Evolutionary conservation across 176 grass and related monocot genomes (phyloP), one percentile per base, ranked within the genome.

Genomic region (Carex cristatella): DNA sequence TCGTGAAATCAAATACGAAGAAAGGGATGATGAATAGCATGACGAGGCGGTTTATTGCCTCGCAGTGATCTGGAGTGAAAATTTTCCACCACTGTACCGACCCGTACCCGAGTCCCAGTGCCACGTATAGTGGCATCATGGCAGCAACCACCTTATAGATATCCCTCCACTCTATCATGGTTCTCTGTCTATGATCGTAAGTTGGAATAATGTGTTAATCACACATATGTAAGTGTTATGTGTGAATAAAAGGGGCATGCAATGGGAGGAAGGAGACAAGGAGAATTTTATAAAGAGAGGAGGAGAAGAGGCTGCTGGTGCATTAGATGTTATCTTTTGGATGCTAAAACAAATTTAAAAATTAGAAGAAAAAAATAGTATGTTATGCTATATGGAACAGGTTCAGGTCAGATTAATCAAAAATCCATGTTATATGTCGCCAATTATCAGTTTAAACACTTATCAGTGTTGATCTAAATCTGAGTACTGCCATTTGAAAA

Each of bases 51-150:
- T 98, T 91, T 30, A 95, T 72, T 48, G 89, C 91, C 77, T 88
- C 89, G 83, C 91, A 92, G 77, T 98, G 93, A 37, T 98, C 91
- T 0, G 86, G 75, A 27, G 93, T 92, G 91, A 98, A 98, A 27
- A 98, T 53, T 72, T 88, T 87, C 95, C 95, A 95, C 89, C 92
- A 91, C 76, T 89, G 86, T 72, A 98, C 95, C 0, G 95, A 93
- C 71, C 89, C 88, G 63, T 95, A 98, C 11, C 91, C 93, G 42
- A 98, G 95, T 3, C 65, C 88, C 0, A 98, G 88, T 0, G 95
- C 89, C 84, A 92, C 86, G 80, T 98, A 98, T 68, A 98, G 89
- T 63, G 95, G 95, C 83, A 80, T 81, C 95, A 98, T 98, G 74
- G 91, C 91, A 28, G 87, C 79, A 72, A 92, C 85, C 87, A 98